Conservation (phyloP, 2,329 filamentous ascomycete species). For the Colletotrichum trifolii region DNA sequence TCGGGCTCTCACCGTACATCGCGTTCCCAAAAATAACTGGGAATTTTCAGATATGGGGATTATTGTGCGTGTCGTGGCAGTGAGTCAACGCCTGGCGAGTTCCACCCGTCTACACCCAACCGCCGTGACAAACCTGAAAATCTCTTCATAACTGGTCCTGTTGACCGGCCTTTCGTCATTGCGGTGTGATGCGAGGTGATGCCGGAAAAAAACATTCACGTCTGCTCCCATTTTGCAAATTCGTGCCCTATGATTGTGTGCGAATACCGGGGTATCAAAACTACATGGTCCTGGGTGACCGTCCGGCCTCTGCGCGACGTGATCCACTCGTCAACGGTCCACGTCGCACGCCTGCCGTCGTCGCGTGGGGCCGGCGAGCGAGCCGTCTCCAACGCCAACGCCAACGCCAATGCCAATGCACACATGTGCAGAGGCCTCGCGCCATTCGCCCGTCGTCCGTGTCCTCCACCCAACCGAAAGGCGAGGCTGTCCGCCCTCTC, state of each 20-base stretch:
- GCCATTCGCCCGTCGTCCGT: constrained; percentile 29
- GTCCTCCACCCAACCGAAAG: constrained; percentile 31
- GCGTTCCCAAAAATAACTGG: neutral
- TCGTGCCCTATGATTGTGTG: constrained; percentile 12
- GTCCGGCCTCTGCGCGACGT: constrained; percentile 2
- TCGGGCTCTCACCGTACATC: constrained; percentile 27
- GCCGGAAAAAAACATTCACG: neutral
- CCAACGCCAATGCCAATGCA: constrained; percentile 6
- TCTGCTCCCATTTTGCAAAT: neutral
- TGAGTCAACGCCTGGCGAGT: constrained; percentile 14
- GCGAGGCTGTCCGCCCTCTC: constrained; percentile 30
- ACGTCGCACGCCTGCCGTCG: constrained; percentile 19
- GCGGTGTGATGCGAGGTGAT: neutral
- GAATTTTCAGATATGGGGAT: neutral
- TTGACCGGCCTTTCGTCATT: neutral
- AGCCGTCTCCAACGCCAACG: constrained; percentile 23
- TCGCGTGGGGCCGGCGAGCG: constrained; percentile 22
- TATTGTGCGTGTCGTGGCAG: constrained; percentile 19
- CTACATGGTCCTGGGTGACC: neutral
- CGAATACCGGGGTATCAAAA: constrained; percentile 31
- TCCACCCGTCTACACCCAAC: neutral
- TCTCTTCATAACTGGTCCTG: no score
- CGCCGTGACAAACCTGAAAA: no score
- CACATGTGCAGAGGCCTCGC: neutral
- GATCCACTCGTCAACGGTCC: constrained; percentile 27